Evolutionary conservation across 805 yeast genomes (phyloP).

Genomic region (Phaffomyces thermotolerans): DNA sequence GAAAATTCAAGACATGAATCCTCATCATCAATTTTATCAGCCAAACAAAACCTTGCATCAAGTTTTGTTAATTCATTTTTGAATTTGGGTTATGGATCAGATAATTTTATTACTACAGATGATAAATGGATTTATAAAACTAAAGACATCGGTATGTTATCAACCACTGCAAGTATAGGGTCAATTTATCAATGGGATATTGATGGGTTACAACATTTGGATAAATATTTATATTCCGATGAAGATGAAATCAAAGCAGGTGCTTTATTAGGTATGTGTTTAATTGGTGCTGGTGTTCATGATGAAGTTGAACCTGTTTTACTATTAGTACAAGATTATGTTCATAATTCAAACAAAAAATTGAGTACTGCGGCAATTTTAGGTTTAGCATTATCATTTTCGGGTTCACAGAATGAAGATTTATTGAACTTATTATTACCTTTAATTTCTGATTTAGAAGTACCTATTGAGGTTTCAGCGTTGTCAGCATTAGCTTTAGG

Average conservation of each 20-base stretch:
- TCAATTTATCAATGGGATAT: conserved; percentile 88
- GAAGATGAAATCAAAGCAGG: conserved; percentile 93
- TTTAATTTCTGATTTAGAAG: conserved; percentile 67
- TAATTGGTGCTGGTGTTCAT: conserved; percentile 85
- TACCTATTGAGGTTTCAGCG: conserved; percentile 71
- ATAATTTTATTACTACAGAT: conserved; percentile 69
- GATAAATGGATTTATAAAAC: conserved; percentile 90
- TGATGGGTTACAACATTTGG: conserved; percentile 85
- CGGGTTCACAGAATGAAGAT: conserved; percentile 87
- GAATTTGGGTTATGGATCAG: conserved; percentile 86
- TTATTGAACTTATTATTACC: conserved; percentile 74
- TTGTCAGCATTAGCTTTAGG: conserved; percentile 90
- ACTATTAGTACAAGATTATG: conserved; percentile 77
- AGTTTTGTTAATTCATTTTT: conserved; percentile 90
- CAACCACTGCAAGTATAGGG: conserved; percentile 90
- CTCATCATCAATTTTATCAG: conserved; percentile 57
- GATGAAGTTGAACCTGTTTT: conserved; percentile 94
- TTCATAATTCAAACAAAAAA: conserved; percentile 52
- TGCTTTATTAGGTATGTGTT: conserved; percentile 91
- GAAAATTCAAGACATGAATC: conserved; percentile 51
- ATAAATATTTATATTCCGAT: conserved; percentile 77
- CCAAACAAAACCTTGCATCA: conserved; percentile 90
- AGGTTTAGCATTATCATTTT: conserved; percentile 91
- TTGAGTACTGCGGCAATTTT: conserved; percentile 76
- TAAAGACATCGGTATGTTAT: conserved; percentile 83